Percentiles rank a stretch among this genome's conserved stretches.
Conservation (phyloP, 129 eudicot species). For the Flaveria ramosissima region DNA sequence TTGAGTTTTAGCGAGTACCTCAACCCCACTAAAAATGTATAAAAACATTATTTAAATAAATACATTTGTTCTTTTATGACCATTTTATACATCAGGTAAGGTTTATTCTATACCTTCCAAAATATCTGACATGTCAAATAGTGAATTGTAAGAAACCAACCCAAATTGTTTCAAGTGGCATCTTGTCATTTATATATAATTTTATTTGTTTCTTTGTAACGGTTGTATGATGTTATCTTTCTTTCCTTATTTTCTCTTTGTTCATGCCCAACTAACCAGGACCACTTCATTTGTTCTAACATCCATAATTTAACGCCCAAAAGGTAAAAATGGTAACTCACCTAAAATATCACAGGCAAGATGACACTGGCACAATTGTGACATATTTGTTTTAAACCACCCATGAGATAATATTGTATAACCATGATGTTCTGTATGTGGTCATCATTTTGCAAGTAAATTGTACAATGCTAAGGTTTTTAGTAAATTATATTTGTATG, state of each 20-base stretch:
- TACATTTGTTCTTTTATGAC: too few species aligned
- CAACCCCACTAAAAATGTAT: too few species aligned
- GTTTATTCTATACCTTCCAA: too few species aligned
- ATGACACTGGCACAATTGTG: conserved; percentile 16
- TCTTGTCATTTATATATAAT: background rate
- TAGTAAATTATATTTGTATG: background rate
- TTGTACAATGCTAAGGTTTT: conserved; percentile 2
- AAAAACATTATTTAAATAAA: too few species aligned
- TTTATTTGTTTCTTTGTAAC: background rate
- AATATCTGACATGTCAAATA: too few species aligned
- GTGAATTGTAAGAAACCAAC: background rate
- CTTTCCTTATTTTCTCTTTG: background rate
- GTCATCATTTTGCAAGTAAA: background rate
- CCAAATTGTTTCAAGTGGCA: background rate
- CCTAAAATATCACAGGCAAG: background rate
- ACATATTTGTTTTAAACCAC: conserved; percentile 2
- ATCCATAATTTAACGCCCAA: background rate
- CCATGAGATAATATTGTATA: conserved; percentile 4
- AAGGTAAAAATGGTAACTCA: background rate
- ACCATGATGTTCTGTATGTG: background rate
- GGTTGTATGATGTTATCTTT: background rate
- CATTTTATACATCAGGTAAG: too few species aligned
- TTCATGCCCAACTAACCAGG: conserved; percentile 3
- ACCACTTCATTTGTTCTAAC: conserved; percentile 18
- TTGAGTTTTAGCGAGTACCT: too few species aligned